Percentiles rank a stretch among this genome's conserved stretches.
These are phyloP conservation scores for Fusarium praegraminearum DNA, from an alignment of 2,329 filamentous ascomycete genomes.

Conservation along the genomic window DNA sequence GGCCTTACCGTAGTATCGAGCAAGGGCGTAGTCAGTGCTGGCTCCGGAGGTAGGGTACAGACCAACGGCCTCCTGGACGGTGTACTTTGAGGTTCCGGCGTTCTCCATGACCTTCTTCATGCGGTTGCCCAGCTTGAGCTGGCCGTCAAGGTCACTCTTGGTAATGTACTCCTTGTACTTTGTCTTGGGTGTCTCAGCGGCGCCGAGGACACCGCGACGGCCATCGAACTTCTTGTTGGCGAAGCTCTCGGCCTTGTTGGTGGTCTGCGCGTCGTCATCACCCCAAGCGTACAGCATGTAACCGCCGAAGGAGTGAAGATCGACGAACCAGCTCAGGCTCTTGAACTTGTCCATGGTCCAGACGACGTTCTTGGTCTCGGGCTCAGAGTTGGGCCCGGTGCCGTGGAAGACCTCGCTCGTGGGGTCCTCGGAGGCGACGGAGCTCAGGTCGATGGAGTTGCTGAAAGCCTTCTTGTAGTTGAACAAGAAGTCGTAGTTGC, in stretches of 20 bases:
- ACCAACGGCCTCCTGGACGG: constrained; percentile 54
- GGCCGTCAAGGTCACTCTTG: constrained; percentile 51
- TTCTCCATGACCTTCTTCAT: constrained; percentile 57
- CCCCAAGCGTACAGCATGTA: constrained; percentile 69
- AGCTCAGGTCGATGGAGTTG: constrained; percentile 51
- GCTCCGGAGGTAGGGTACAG: constrained; percentile 62
- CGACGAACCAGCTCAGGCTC: constrained; percentile 67
- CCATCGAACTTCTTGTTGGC: constrained; percentile 64
- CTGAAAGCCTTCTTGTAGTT: constrained; percentile 62
- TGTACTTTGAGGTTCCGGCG: constrained; percentile 55
- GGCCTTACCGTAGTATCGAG: constrained; percentile 54
- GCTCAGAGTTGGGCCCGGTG: constrained; percentile 64
- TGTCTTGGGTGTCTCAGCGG: constrained; percentile 49
- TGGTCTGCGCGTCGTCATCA: constrained; percentile 64
- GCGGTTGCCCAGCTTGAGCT: constrained; percentile 50
- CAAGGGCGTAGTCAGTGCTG: constrained; percentile 61
- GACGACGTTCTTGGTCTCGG: constrained; percentile 66
- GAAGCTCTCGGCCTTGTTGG: constrained; percentile 62
- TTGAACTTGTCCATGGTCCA: constrained; percentile 64
- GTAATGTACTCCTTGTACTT: constrained; percentile 61
- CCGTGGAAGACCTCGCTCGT: constrained; percentile 64
- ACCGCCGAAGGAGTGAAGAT: constrained; percentile 67
- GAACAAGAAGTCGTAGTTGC: constrained; percentile 70
- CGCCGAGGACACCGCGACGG: constrained; percentile 60
- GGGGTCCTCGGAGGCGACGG: constrained; percentile 56